Base-by-base conservation (phyloP, 2,329 filamentous ascomycete genomes). In the Ophiostoma sp. region DNA sequence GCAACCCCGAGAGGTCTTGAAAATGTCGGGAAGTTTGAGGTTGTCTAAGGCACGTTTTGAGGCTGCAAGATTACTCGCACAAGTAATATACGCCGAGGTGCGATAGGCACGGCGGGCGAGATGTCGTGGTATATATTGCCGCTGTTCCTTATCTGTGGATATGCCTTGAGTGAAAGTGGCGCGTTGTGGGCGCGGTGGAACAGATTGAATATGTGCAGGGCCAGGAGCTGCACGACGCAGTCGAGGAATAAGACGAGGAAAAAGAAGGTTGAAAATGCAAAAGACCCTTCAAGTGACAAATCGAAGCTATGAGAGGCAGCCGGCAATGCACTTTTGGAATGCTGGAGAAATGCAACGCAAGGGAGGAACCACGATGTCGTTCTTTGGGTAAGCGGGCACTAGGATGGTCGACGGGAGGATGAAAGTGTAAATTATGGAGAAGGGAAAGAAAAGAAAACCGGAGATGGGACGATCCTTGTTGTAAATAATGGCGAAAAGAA, bases 121-220 rank as follows among this genome's bases (percentile, higher is more conserved):
- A 50, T 3, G n/a, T 11, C 19, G 45, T 36, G 8, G 28, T 19
- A 45, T 50, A 50, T 55, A 57, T 36, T 55, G 19, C 48, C 11
- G 48, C n/a, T 45, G 64, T 42, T 42, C 36, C 66, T 69, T 70
- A 59, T 70, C 48, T 45, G 33, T 70, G 68, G 68, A 57, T 11
- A 59, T 42, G 68, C 36, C 42, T 28, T 7, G 19, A 25, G 48
- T 39, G 31, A 28, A 57, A 57, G 50, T 69, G 64, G 64, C 64
- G 25, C 64, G 42, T 50, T 69, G n/a, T 31, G 52, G 31, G 31
- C 31, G 48, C 31, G 66, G 31, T 39, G 48, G 31, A 39, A 55
- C 31, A 11, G n/a, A 25, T 15, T 22, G 12, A 70, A 15, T n/a
- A 57, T 22, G 50, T 11, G 57, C 50, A 55, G 68, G 12, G 31